Conservation (phyloP, 768 basidiomycete genomes). For the Kwoniella pini region DNA sequence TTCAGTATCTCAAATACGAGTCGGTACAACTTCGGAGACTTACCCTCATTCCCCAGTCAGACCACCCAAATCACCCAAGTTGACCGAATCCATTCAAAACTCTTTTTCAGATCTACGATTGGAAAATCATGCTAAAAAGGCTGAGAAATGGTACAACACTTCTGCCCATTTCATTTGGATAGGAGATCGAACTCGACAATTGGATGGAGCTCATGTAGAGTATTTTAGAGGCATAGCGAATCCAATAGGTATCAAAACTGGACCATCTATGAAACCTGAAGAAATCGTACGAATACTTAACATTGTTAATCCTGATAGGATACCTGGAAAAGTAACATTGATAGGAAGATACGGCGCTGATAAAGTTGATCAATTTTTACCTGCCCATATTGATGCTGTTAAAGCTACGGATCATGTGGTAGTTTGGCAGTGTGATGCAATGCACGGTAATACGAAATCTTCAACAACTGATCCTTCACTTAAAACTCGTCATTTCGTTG, state of each 20-base stretch:
- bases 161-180: slow-evolving; percentile 97
- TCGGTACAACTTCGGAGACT: not conserved
- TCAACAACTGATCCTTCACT: slow-evolving; percentile 67
- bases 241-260: slow-evolving; percentile 81
- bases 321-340: slow-evolving; percentile 78
- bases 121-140: not conserved
- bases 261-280: slow-evolving; percentile 75
- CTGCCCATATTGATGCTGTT: slow-evolving; percentile 79
- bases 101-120: slow-evolving; percentile 4
- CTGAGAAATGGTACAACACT: slow-evolving; percentile 74
- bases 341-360: slow-evolving; percentile 91
- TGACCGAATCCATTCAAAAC: slow-evolving; percentile 7
- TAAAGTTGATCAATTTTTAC: slow-evolving; percentile 74
- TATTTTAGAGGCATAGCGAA: slow-evolving; percentile 54
- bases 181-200: slow-evolving; percentile 89
- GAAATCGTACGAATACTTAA: slow-evolving; percentile 77
- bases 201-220: slow-evolving; percentile 91
- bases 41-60: slow-evolving; percentile 42
- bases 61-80: slow-evolving; percentile 16
- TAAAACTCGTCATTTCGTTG: slow-evolving; percentile 85
- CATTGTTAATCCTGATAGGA: slow-evolving; percentile 81
- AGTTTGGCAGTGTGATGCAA: slow-evolving; percentile 93
- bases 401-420: slow-evolving; percentile 79
- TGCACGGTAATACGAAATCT: slow-evolving; percentile 76
- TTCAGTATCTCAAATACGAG: slow-evolving; percentile 32